A percentile compares a stretch with the other conserved stretches of the same genome.
These are phyloP conservation scores for Drechmeria coniospora DNA, from an alignment of 2,329 filamentous ascomycete species.

Conservation along the genomic window DNA sequence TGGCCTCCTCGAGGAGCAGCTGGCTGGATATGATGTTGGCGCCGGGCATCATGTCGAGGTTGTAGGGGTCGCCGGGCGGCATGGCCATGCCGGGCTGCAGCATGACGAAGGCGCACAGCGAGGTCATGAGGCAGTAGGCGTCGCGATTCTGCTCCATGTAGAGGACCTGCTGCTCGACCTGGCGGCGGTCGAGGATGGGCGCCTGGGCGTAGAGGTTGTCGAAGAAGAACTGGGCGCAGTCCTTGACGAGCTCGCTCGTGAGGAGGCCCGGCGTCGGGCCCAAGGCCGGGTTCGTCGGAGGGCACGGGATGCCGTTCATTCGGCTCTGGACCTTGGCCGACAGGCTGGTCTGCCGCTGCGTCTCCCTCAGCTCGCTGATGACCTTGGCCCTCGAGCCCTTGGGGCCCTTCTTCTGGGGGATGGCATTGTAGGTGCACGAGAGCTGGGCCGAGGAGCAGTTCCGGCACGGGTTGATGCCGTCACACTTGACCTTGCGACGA, in stretches of 20 bases:
- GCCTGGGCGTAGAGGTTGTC: constrained; percentile 48
- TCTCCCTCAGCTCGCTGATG: constrained; percentile 57
- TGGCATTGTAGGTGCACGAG: constrained; percentile 58
- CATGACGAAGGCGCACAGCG: constrained; percentile 53
- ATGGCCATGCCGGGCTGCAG: constrained; percentile 53
- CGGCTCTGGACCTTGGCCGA: constrained; percentile 46
- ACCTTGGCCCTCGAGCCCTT: constrained; percentile 63
- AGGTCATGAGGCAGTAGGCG: constrained; percentile 46
- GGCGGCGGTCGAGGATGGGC: constrained; percentile 44
- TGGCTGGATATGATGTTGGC: constrained; percentile 49
- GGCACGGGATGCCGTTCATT: constrained; percentile 37
- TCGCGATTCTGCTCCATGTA: constrained; percentile 48
- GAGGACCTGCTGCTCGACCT: constrained; percentile 40
- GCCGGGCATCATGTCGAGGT: constrained; percentile 39
- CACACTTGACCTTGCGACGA: constrained; percentile 60
- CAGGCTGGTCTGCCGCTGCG: constrained; percentile 49
- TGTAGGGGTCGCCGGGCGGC: constrained; percentile 39
- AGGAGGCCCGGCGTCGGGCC: constrained; percentile 45
- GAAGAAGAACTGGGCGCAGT: constrained; percentile 54
- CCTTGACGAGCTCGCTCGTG: constrained; percentile 46
- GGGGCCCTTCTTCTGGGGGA: constrained; percentile 62
- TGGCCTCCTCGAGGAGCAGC: constrained; percentile 50
- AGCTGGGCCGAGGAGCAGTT: constrained; percentile 55
- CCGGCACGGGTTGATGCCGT: constrained; percentile 53
- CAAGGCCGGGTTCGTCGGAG: constrained; percentile 30